Base-by-base conservation (phyloP, 1,139 yeast genomes). In the Zhuliangozyma blackwelliae region DNA sequence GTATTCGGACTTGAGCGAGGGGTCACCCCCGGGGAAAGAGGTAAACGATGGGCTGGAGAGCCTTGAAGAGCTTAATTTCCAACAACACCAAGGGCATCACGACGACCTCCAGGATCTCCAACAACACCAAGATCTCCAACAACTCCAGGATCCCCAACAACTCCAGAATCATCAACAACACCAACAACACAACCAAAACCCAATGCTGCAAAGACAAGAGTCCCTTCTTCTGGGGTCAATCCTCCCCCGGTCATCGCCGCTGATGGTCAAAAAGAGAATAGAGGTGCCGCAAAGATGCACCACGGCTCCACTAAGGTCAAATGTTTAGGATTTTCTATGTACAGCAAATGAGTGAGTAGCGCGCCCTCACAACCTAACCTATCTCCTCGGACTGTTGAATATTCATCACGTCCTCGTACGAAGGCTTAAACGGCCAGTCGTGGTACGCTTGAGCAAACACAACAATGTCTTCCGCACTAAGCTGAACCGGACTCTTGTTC, bases 391-490 rank as follows among this genome's bases (percentile, higher is more conserved):
- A 16, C 3, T 3, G 4, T 4, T 16, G 16, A 16, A 16, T 4
- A 16, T 16, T 16, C 16, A 16, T 16, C 16, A 16, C 36, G 12
- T 51, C 55, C 25, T 41, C 44, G 9, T 44, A 13, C 0, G 61
- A 32, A 1, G 97, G 97, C 57, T 82, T 88, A 65, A 89, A 90
- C 0, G 97, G 94, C 97, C 97, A 90, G 19, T 62, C 54, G 32
- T 69, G 72, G 53, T 82, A 86, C 3, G 63, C 68, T 5, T 71
- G 57, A 4, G 79, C 68, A 7, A 90, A 54, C 5, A 55, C 49
- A 7, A 65, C 43, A 43, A 82, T 66, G 13, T 88, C 94, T 1
- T 73, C 75, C 5, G 65, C 52, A 0, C 77, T 63, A 40, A 89
- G 60, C 3, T 74, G 73, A 13, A 63, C 58, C 0, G 85, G 76